A percentile compares a stretch with the other conserved stretches of the same genome.
Conservation (phyloP, 192 early-diverging fungal species). For the Piromyces finnis region DNA sequence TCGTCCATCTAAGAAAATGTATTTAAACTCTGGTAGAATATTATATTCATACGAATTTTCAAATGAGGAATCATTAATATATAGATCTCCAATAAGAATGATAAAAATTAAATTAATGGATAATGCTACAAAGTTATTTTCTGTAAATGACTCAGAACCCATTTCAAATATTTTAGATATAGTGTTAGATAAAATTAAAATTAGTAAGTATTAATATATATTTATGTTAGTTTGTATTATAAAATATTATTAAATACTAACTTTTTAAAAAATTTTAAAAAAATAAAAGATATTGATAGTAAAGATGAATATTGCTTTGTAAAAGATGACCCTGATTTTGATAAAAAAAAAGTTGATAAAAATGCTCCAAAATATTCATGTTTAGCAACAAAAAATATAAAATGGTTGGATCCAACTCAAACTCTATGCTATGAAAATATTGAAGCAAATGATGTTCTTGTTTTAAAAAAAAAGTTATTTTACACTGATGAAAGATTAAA, state of each 20-base stretch:
- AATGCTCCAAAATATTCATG: neutral
- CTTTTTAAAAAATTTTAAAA: too few species aligned
- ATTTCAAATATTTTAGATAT: conserved; percentile 4
- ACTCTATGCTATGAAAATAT: conserved; percentile 33
- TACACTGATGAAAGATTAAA: conserved; percentile 39
- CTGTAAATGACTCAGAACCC: conserved; percentile 23
- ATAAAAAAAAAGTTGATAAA: neutral
- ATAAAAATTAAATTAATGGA: conserved; percentile 28
- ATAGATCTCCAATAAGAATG: conserved; percentile 28
- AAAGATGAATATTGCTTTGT: conserved; percentile 15
- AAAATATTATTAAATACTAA: too few species aligned
- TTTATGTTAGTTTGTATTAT: too few species aligned
- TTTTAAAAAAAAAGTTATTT: conserved; percentile 45
- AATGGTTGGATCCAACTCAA: conserved; percentile 30
- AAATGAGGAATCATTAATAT: conserved; percentile 26
- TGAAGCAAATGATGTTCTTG: conserved; percentile 15
- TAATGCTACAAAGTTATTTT: conserved; percentile 20
- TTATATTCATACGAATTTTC: conserved; percentile 35
- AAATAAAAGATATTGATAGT: neutral
- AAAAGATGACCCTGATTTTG: neutral
- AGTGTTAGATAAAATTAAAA: neutral
- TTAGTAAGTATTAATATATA: neutral
- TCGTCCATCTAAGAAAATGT: neutral
- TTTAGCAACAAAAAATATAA: neutral
- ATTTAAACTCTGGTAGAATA: conserved; percentile 8